Conservation (phyloP, 345 rosid genomes). For the Raphanus raphanistrum region DNA sequence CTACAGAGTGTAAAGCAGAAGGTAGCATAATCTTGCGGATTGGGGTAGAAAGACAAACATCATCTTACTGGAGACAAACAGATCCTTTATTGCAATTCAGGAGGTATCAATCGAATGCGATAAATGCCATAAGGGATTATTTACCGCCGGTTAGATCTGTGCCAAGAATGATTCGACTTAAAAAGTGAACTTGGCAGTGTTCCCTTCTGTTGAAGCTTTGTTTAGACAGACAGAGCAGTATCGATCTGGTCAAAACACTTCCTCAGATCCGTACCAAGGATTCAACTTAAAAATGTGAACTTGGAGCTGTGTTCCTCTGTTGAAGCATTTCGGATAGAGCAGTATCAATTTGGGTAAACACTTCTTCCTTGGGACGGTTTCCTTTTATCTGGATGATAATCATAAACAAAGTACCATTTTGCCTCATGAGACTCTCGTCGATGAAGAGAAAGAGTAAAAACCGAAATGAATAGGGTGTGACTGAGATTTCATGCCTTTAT, state of each 20-base stretch:
- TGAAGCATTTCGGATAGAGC: slow-evolving; percentile 55
- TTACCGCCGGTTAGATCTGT: slow-evolving; percentile 21
- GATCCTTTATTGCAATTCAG: not conserved
- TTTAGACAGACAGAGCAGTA: slow-evolving; percentile 44
- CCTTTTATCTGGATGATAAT: slow-evolving; percentile 58
- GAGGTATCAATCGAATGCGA: slow-evolving; percentile 22
- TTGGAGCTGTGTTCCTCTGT: slow-evolving; percentile 40
- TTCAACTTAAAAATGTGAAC: slow-evolving; percentile 47
- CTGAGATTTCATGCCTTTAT: slow-evolving; percentile 56
- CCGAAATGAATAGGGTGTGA: slow-evolving; percentile 24
- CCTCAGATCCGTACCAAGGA: slow-evolving; percentile 14
- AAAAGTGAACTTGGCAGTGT: slow-evolving; percentile 44
- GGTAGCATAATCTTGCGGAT: slow-evolving; percentile 14
- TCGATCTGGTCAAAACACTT: slow-evolving; percentile 43
- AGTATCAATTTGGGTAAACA: slow-evolving; percentile 55
- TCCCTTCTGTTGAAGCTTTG: slow-evolving; percentile 42
- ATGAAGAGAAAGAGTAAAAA: not conserved
- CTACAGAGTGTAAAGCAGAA: slow-evolving; percentile 13
- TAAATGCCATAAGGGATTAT: not conserved
- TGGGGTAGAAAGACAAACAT: not conserved
- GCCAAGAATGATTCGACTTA: slow-evolving; percentile 36
- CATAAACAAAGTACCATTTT: not conserved
- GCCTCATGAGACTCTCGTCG: not conserved
- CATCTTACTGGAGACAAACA: slow-evolving; percentile 5
- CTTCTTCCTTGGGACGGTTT: slow-evolving; percentile 55